Conservation (phyloP, 108 stramenopile species). For the Nitzschia palea region DNA sequence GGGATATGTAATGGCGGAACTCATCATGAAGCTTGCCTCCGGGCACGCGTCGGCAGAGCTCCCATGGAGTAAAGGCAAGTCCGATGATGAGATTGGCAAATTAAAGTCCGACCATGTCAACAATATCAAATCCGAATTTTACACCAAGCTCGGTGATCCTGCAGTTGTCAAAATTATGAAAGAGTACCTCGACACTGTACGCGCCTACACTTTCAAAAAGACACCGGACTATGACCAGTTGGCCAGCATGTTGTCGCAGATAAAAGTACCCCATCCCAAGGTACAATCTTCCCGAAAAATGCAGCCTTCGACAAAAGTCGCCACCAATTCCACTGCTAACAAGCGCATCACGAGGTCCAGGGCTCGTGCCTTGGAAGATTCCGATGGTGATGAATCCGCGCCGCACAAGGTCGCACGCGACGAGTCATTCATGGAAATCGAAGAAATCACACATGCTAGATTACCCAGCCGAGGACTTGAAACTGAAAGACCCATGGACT, state of each 20-base stretch:
- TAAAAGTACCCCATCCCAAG: slow-evolving; percentile 9
- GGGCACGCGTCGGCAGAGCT: slow-evolving; percentile 29
- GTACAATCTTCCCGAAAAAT: neutral
- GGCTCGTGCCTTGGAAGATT: neutral
- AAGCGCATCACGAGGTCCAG: slow-evolving; percentile 11
- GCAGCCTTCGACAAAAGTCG: neutral
- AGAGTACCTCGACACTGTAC: slow-evolving; percentile 45
- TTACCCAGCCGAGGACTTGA: neutral
- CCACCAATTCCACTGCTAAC: neutral
- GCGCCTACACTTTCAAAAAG: slow-evolving; percentile 49
- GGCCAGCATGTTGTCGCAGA: slow-evolving; percentile 11
- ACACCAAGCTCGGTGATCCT: slow-evolving; percentile 27
- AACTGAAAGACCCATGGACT: slow-evolving; percentile 37
- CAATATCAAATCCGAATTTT: slow-evolving; percentile 50
- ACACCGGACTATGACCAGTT: slow-evolving; percentile 67
- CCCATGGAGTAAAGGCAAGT: slow-evolving; percentile 70
- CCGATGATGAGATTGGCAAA: slow-evolving; percentile 62
- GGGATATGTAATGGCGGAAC: slow-evolving; percentile 67
- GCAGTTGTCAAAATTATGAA: slow-evolving; percentile 21
- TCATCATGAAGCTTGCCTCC: slow-evolving; percentile 44
- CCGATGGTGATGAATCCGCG: neutral
- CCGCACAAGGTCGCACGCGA: slow-evolving; percentile 23
- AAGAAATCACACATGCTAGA: neutral
- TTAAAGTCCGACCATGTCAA: slow-evolving; percentile 53
- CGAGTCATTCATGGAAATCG: slow-evolving; percentile 7